A percentile compares a stretch with the other conserved stretches of the same genome.
These are phyloP conservation scores for Leucosporidium yakuticum DNA, from an alignment of 768 basidiomycete species.

Conservation along the genomic window DNA sequence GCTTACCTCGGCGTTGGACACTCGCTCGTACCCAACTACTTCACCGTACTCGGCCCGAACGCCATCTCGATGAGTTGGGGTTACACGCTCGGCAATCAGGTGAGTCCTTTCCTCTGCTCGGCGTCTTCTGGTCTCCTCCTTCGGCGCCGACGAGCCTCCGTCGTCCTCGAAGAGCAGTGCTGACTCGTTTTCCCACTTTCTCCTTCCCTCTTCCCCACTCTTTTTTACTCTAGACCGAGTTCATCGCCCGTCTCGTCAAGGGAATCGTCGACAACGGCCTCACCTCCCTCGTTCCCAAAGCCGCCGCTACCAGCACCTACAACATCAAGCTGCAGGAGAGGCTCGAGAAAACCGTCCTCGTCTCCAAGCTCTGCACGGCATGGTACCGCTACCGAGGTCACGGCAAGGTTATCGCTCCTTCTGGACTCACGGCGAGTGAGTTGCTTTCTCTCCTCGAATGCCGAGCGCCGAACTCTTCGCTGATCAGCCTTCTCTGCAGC, in stretches of 20 bases:
- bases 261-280: slow-evolving; percentile 17
- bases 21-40: slow-evolving; percentile 22
- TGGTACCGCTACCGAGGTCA: slow-evolving; percentile 25
- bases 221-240: slow-evolving; percentile 1
- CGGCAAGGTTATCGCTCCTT: slow-evolving; percentile 28
- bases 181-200: background rate
- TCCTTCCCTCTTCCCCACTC: background rate
- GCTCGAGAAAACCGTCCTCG: slow-evolving; percentile 13
- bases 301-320: slow-evolving; percentile 6
- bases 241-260: slow-evolving; percentile 27
- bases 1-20: slow-evolving; percentile 23
- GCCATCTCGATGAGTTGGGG: slow-evolving; percentile 23
- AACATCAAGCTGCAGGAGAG: slow-evolving; percentile 16
- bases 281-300: slow-evolving; percentile 22
- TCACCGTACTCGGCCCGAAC: slow-evolving; percentile 30
- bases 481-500: background rate
- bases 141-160: background rate
- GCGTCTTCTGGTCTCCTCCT: too few species aligned
- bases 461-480: background rate
- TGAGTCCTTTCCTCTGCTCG: background rate
- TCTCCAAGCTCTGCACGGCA: background rate
- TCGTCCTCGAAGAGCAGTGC: too few species aligned
- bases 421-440: slow-evolving; percentile 22
- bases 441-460: background rate
- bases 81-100: slow-evolving; percentile 18